Evolutionary conservation across 805 yeast species (phyloP).

Genomic region (Ogataea chonburiensis): DNA sequence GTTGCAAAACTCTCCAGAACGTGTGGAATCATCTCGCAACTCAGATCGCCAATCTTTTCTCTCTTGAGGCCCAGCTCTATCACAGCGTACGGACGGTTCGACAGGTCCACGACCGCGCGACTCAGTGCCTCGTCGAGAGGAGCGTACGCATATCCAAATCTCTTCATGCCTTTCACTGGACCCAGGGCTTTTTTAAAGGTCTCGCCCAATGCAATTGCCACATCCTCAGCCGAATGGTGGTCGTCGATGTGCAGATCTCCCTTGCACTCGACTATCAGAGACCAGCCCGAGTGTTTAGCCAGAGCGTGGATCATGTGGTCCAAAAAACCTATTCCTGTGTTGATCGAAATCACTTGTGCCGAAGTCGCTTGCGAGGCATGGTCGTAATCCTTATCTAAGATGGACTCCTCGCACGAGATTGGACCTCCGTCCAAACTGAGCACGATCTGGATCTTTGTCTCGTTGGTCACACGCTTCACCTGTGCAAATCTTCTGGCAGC

Average conservation of each 20-base stretch:
- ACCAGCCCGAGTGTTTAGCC: constrained; percentile 98
- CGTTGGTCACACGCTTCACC: constrained; percentile 78
- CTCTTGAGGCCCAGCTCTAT: constrained; percentile 86
- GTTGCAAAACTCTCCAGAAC: constrained; percentile 92
- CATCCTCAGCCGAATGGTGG: constrained; percentile 96
- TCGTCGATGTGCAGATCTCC: constrained; percentile 97
- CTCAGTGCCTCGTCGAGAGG: constrained; percentile 96
- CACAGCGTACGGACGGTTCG: constrained; percentile 90
- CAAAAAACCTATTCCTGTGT: constrained; percentile 91
- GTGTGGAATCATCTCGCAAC: constrained; percentile 98
- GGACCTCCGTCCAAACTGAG: constrained; percentile 82
- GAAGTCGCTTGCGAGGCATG: constrained; percentile 71
- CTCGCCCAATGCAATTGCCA: constrained; percentile 85
- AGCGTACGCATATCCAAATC: constrained; percentile 92
- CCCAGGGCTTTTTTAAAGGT: constrained; percentile 92
- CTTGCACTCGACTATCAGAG: constrained; percentile 79
- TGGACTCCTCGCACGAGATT: constrained; percentile 60
- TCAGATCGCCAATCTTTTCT: constrained; percentile 88
- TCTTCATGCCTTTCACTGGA: constrained; percentile 81
- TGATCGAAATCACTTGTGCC: constrained; percentile 72
- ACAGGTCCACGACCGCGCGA: constrained; percentile 93
- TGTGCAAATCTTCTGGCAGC: constrained; percentile 39
- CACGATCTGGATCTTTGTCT: constrained; percentile 87
- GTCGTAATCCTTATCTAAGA: constrained; percentile 37
- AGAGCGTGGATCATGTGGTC: constrained; percentile 98